phyloP scores from a whole-genome alignment of 495 filamentous ascomycete genomes.

The Rostrohypoxylon terebratum region DNA sequence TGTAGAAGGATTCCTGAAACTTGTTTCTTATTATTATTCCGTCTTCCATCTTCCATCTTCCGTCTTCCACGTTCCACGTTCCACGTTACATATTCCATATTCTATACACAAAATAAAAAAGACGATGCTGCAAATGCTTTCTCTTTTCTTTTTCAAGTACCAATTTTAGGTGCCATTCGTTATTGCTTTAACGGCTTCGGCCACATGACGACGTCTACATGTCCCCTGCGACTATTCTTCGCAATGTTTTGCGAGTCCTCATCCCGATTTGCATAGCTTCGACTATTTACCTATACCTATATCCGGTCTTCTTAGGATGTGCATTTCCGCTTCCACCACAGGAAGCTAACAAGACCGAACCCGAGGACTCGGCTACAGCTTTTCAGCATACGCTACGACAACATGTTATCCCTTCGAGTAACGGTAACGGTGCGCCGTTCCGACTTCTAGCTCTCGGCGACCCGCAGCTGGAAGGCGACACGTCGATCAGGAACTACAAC shows the following conservation, averaged over 20 bases:
- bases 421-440: conserved; percentile 72
- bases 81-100: neutral
- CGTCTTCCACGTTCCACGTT: too few species aligned
- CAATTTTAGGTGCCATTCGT: conserved; percentile 29
- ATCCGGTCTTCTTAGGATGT: conserved; percentile 85
- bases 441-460: conserved; percentile 91
- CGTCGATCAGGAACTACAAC: conserved; percentile 74
- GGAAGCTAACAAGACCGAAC: conserved; percentile 24
- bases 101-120: neutral
- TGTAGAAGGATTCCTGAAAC: neutral
- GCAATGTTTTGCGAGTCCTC: conserved; percentile 72
- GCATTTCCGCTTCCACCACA: conserved; percentile 74
- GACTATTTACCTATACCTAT: conserved; percentile 86
- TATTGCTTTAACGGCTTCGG: conserved; percentile 36
- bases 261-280: conserved; percentile 74
- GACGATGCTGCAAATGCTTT: conserved; percentile 29
- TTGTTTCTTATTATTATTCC: conserved; percentile 12
- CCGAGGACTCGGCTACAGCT: conserved; percentile 23
- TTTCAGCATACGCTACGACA: conserved; percentile 48
- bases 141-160: conserved; percentile 20
- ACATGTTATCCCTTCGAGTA: conserved; percentile 48
- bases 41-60: too few species aligned
- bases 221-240: conserved; percentile 68
- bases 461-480: conserved; percentile 95
- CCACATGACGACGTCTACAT: conserved; percentile 58